phyloP scores from a whole-genome alignment of 108 stramenopile species.

The Pseudonitzschia multistriata region DNA sequence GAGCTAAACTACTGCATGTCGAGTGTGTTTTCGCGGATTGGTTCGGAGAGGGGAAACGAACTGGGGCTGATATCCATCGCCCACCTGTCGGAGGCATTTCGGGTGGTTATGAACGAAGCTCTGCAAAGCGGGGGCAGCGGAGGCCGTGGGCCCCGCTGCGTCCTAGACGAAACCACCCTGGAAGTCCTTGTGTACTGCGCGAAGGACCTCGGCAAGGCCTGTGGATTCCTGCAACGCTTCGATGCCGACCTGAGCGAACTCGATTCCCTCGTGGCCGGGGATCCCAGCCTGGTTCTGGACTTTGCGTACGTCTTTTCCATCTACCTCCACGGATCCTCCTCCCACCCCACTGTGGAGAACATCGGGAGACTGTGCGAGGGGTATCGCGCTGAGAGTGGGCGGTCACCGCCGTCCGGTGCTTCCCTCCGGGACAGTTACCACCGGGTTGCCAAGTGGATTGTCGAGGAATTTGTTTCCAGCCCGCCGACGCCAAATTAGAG shows the following conservation, averaged over 20 bases:
- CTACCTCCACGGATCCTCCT: conserved; percentile 7
- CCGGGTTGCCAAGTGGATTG: background rate
- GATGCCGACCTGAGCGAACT: background rate
- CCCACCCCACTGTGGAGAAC: conserved; percentile 1
- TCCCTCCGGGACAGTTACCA: background rate
- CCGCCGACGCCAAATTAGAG: too few species aligned
- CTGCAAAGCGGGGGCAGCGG: background rate
- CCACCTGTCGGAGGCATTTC: background rate
- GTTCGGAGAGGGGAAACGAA: background rate
- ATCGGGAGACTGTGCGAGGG: background rate
- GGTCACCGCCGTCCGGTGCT: background rate
- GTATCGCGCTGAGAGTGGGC: background rate
- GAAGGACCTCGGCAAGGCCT: conserved; percentile 9
- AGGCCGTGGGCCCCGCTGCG: background rate
- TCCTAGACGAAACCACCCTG: background rate
- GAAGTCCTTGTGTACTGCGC: background rate
- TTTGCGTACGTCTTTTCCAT: conserved; percentile 2
- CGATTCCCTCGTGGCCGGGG: too few species aligned
- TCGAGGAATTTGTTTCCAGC: too few species aligned
- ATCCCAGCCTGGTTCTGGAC: background rate
- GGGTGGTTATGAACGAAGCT: background rate
- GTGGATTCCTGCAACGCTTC: background rate
- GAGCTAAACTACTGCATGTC: background rate
- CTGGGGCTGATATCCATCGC: background rate
- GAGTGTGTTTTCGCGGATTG: background rate